These are phyloP conservation scores for Clitopilus hobsonii DNA, from an alignment of 768 basidiomycete genomes.

Conservation along the genomic window DNA sequence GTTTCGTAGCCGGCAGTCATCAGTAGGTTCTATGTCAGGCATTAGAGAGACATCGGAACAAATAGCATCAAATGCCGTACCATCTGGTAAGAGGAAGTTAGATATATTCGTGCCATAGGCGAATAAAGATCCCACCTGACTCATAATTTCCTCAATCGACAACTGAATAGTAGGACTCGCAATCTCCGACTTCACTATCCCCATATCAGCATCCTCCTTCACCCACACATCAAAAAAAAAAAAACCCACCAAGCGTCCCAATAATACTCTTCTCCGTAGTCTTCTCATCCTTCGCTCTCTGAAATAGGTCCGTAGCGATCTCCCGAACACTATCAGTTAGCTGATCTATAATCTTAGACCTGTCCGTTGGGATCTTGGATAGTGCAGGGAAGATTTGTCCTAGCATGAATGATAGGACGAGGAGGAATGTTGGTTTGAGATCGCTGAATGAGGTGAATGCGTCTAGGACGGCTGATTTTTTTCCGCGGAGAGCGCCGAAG, in stretches of 20 bases:
- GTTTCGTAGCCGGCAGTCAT: background rate
- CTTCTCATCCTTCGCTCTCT: background rate
- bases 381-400: background rate
- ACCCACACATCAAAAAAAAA: background rate
- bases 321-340: background rate
- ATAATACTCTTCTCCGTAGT: background rate
- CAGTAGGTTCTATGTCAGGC: background rate
- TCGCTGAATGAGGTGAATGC: background rate
- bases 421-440: background rate
- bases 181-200: too few relatives aligned
- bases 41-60: background rate
- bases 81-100: too few relatives aligned
- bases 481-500: slow-evolving; percentile 49
- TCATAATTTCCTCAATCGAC: background rate
- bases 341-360: background rate
- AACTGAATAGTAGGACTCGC: background rate
- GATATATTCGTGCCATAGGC: too few relatives aligned
- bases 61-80: background rate
- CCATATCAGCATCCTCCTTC: too few relatives aligned
- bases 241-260: background rate
- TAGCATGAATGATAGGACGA: background rate
- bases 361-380: background rate
- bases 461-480: slow-evolving; percentile 5
- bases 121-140: background rate
- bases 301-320: background rate